phyloP scores from a whole-genome alignment of 768 basidiomycete species.

The Crepidotus variabilis region DNA sequence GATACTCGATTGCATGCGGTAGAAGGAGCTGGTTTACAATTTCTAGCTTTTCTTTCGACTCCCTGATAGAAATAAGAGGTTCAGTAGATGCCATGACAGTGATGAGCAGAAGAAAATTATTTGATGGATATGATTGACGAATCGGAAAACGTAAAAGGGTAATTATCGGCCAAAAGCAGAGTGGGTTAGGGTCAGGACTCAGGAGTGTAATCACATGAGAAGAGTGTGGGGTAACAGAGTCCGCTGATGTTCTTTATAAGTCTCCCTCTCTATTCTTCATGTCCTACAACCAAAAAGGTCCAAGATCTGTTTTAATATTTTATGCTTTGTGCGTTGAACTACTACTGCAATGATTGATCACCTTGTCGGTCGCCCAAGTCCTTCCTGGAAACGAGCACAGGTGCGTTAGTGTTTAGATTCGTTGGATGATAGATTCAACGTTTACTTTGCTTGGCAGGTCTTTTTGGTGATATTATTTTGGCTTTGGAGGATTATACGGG shows the following conservation, averaged over 20 bases:
- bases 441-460: slow-evolving; percentile 45
- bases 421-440: background rate
- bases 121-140: slow-evolving; percentile 1
- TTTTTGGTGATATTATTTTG: slow-evolving; percentile 91
- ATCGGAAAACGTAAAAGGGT: slow-evolving; percentile 6
- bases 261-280: background rate
- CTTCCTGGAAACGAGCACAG: slow-evolving; percentile 87
- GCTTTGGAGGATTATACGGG: slow-evolving; percentile 74
- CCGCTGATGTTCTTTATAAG: background rate
- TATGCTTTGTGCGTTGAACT: background rate
- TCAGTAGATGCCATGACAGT: slow-evolving; percentile 16
- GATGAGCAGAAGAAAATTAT: too few relatives aligned
- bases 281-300: background rate
- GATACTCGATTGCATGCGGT: slow-evolving; percentile 66
- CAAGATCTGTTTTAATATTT: background rate
- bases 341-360: slow-evolving; percentile 82
- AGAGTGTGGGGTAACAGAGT: background rate
- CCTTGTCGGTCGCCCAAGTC: slow-evolving; percentile 80
- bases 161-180: background rate
- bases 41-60: slow-evolving; percentile 49
- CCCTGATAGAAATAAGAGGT: slow-evolving; percentile 38
- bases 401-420: slow-evolving; percentile 30
- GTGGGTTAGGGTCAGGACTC: slow-evolving; percentile 20
- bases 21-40: slow-evolving; percentile 90
- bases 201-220: background rate